A percentile compares a stretch with the other conserved stretches of the same genome.
phyloP scores from a whole-genome alignment of 2,329 filamentous ascomycete genomes.

The Nothophoma quercina region DNA sequence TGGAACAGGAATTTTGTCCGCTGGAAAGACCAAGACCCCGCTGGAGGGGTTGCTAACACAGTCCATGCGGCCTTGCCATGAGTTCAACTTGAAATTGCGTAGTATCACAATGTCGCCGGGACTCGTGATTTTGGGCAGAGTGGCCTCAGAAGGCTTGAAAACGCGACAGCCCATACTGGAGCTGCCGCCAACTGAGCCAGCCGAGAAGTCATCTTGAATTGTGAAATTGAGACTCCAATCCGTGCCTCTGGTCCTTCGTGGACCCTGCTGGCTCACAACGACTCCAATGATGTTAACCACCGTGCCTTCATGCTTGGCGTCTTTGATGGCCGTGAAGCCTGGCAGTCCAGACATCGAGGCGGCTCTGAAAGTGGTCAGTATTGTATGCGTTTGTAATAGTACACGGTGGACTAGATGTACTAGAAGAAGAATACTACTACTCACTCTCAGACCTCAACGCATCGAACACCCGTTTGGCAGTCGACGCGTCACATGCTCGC shows the following conservation, averaged over 20 bases:
- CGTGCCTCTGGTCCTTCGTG: conserved; percentile 59
- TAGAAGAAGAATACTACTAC: neutral
- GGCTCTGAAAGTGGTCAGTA: neutral
- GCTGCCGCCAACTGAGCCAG: conserved; percentile 18
- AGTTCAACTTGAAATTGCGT: conserved; percentile 43
- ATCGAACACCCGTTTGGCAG: neutral
- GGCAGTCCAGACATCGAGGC: conserved; percentile 15
- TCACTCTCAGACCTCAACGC: neutral
- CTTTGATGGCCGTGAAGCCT: conserved; percentile 56
- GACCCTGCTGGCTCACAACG: conserved; percentile 68
- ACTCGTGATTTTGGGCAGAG: conserved; percentile 55
- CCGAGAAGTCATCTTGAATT: conserved; percentile 49
- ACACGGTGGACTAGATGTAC: neutral
- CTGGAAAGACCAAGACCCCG: conserved; percentile 27
- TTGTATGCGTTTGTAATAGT: neutral
- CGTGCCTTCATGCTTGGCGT: conserved; percentile 41
- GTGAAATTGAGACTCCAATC: conserved; percentile 57
- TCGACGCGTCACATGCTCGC: conserved; percentile 16
- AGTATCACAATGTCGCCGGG: conserved; percentile 72
- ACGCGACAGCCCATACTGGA: conserved; percentile 36
- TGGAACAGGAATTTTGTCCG: conserved; percentile 27
- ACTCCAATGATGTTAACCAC: conserved; percentile 72
- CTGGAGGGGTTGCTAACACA: conserved; percentile 14
- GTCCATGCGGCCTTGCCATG: conserved; percentile 28
- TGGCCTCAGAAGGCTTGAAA: conserved; percentile 25